Conservation (phyloP, 2,329 filamentous ascomycete species). For the Dendryphion nanum region DNA sequence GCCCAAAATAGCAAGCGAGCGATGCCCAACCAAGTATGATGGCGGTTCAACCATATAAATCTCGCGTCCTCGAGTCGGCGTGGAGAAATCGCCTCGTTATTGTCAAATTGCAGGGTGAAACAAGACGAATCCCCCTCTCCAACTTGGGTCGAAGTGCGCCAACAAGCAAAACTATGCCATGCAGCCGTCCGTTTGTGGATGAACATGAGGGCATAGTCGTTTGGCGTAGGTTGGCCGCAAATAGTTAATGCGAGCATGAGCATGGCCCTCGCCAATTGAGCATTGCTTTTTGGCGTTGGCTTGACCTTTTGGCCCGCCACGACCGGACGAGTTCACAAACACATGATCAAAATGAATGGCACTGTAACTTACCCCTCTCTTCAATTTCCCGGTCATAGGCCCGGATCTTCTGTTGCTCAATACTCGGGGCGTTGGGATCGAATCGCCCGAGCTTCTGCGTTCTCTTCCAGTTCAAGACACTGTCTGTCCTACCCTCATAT, state of each 20-base stretch:
- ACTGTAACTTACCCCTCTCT: constrained; percentile 56
- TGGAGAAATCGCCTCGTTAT: constrained; percentile 7
- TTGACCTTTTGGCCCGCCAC: constrained; percentile 9
- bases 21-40: constrained; percentile 7
- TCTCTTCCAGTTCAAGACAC: constrained; percentile 93
- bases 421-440: constrained; percentile 75
- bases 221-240: constrained; percentile 5
- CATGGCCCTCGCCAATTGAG: constrained; percentile 6
- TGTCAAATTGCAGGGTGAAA: constrained; percentile 21
- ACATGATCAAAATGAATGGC: constrained; percentile 9
- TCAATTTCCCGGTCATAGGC: constrained; percentile 69
- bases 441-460: constrained; percentile 94
- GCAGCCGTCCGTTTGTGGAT: constrained; percentile 16
- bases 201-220: constrained; percentile 15
- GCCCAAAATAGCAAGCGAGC: constrained; percentile 12
- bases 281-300: constrained; percentile 16
- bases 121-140: constrained; percentile 10
- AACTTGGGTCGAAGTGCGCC: constrained; percentile 1
- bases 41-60: constrained; percentile 5
- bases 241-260: constrained; percentile 6
- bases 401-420: constrained; percentile 69
- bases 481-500: constrained; percentile 84
- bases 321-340: constrained; percentile 14
- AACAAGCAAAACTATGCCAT: constrained; percentile 8
- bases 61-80: constrained; percentile 2